Percentiles rank a stretch among this genome's conserved stretches.
Evolutionary conservation across 768 basidiomycete genomes (phyloP).

Genomic region (Agaricus subrufescens): DNA sequence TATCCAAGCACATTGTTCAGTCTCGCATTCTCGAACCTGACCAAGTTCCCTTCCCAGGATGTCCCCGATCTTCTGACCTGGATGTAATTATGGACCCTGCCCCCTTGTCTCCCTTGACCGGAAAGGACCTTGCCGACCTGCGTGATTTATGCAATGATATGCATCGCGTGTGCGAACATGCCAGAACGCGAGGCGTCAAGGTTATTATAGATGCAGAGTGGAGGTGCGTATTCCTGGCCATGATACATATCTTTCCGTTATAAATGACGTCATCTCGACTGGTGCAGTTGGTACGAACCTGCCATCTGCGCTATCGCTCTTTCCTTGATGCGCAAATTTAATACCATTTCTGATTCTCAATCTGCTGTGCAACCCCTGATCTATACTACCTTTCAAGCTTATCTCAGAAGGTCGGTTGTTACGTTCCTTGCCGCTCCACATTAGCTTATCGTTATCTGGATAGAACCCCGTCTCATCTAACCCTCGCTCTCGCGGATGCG

Average conservation of each 20-base stretch:
- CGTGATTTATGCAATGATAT: slow-evolving; percentile 60
- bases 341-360: slow-evolving; percentile 32
- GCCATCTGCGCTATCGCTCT: slow-evolving; percentile 80
- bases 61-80: slow-evolving; percentile 55
- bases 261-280: background rate
- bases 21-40: slow-evolving; percentile 30
- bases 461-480: slow-evolving; percentile 69
- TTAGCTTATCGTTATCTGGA: background rate
- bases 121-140: slow-evolving; percentile 57
- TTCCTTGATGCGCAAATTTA: slow-evolving; percentile 74
- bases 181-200: slow-evolving; percentile 56
- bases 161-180: slow-evolving; percentile 57
- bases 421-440: background rate
- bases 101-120: slow-evolving; percentile 29
- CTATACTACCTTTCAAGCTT: slow-evolving; percentile 88
- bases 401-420: slow-evolving; percentile 61
- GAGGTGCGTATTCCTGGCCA: slow-evolving; percentile 33
- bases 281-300: slow-evolving; percentile 62
- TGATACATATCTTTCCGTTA: background rate
- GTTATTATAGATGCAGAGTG: slow-evolving; percentile 87
- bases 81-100: slow-evolving; percentile 38
- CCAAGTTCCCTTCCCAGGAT: slow-evolving; percentile 64
- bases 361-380: slow-evolving; percentile 52
- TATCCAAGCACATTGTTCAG: slow-evolving; percentile 55
- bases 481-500: slow-evolving; percentile 61